Conservation (phyloP, 371 early-diverging fungal species). For the Apophysomyces elegans region DNA sequence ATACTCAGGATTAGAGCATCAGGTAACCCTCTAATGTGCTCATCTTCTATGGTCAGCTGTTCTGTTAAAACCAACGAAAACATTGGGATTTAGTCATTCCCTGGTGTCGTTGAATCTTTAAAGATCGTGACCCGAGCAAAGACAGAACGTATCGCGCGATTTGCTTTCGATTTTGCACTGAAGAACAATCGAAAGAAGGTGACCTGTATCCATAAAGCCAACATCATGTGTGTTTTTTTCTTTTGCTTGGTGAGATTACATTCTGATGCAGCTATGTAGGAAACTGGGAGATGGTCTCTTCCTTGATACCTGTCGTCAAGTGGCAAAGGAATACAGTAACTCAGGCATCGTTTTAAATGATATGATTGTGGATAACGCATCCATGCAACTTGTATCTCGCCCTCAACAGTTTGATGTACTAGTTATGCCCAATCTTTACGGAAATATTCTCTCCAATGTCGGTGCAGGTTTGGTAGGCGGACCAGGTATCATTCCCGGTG, state of each 20-base stretch:
- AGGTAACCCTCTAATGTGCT: slow-evolving; percentile 42
- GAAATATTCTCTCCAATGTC: slow-evolving; percentile 95
- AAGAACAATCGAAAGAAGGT: slow-evolving; percentile 96
- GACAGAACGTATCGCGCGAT: slow-evolving; percentile 96
- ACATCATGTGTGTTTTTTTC: slow-evolving; percentile 85
- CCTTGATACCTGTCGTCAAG: slow-evolving; percentile 91
- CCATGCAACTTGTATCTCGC: slow-evolving; percentile 97
- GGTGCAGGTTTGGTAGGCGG: slow-evolving; percentile 96
- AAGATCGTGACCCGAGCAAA: slow-evolving; percentile 94
- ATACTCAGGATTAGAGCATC: slow-evolving; percentile 97
- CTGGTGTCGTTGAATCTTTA: slow-evolving; percentile 97
- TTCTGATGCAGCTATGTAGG: slow-evolving; percentile 43
- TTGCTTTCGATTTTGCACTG: slow-evolving; percentile 97
- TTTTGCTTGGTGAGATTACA: background rate
- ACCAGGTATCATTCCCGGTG: slow-evolving; percentile 93
- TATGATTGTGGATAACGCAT: slow-evolving; percentile 98
- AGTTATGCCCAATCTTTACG: slow-evolving; percentile 98
- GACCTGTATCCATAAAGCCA: slow-evolving; percentile 98
- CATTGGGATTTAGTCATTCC: slow-evolving; percentile 69
- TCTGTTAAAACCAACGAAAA: background rate
- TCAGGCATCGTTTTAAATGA: slow-evolving; percentile 90
- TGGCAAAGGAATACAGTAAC: slow-evolving; percentile 89
- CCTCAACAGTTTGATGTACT: slow-evolving; percentile 98
- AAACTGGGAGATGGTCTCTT: slow-evolving; percentile 98
- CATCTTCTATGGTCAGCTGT: no score